Evolutionary conservation across 768 basidiomycete species (phyloP), one percentile per base, ranked within the genome.

Genomic region (Neoboletus magnificus): DNA sequence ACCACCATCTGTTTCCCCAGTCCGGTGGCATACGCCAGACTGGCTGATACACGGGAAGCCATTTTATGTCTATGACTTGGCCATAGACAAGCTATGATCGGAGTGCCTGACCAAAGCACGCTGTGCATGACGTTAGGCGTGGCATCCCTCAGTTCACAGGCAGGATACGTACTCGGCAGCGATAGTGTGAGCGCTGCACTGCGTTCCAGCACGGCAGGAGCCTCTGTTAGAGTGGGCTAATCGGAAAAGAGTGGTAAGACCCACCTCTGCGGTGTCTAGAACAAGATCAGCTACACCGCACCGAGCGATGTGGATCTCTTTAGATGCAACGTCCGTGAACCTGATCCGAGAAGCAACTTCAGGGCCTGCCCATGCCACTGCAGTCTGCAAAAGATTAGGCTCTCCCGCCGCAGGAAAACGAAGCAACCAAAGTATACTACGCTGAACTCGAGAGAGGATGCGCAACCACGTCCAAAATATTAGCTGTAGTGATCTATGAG

Each of bases 101-200:
- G 80, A 2, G 80, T 81, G 10, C 80, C 79, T 0, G 77, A 71
- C 80, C 79, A 81, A 25, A 81, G 66, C 33, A 81, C 76, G 61
- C 78, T 79, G 61, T 41, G 2, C 37, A 29, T 13, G 12, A 16
- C 7, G n/a, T 67, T 22, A 66, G 56, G 47, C 18, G 43, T 10
- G 42, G 4, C 0, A 4, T 33, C 8, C 4, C 7, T 48, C 35
- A 16, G n/a, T 37, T 22, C 43, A 45, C 13, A 45, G 4, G 18
- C 3, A 44, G 25, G 15, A 49, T 20, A 66, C 78, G 50, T 50
- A 79, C 78, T 81, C 80, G 13, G 76, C 74, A 13, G 79, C 76
- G 37, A 79, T 74, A 5, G 80, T 81, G 51, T 81, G 80, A 18
- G 80, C 80, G 54, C 78, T 81, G 62, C 80, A 80, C 79, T 80